Evolutionary conservation across 495 filamentous ascomycete genomes (phyloP), one percentile per base, ranked within the genome.

Genomic region (Neurospora sp.): DNA sequence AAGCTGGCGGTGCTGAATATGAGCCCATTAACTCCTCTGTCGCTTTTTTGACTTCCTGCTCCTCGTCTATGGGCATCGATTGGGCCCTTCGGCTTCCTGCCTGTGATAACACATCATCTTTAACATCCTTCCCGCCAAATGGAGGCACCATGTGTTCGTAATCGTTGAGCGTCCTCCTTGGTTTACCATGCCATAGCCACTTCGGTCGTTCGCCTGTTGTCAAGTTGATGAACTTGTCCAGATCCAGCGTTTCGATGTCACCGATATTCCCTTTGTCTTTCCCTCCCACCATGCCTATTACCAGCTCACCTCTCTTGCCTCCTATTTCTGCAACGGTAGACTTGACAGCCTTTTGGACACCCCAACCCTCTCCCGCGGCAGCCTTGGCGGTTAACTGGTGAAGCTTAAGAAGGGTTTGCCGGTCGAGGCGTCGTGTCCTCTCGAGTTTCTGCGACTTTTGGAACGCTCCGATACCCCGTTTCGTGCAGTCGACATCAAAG

Each of bases 111-210:
- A 46, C 35, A 4, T 80, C 77, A 14, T 77, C 79, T 72, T 84
- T 80, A 2, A 77, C 79, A 11, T 94, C 91, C 69, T 90, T 91
- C 54, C 23, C 54, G 14, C 87, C 89, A 75, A 96, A 91, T 69
- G 90, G 84, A 77, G 86, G 84, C 8, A 83, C 85, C 0, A 86
- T 84, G 74, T 88, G 88, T 23, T 69, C 72, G 38, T 80, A 82
- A 41, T 90, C 86, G 18, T 83, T 77, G 27, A 84, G 85, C 72
- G 85, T 87, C 72, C 85, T 82, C 75, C 85, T 89, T 14, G 91
- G 87, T 78, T 97, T 99, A 10, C 96, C 96, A 70, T 91, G 86
- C 96, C 96, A 99, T 11, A 99, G 85, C 91, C 93, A 98, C 80
- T 97, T 98, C 12, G 91, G 86, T 71, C 92, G 88, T 78, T 93